Evolutionary conservation across 805 yeast species (phyloP), one percentile per base, ranked within the genome.

Genomic region (Suhomyces emberorum): DNA sequence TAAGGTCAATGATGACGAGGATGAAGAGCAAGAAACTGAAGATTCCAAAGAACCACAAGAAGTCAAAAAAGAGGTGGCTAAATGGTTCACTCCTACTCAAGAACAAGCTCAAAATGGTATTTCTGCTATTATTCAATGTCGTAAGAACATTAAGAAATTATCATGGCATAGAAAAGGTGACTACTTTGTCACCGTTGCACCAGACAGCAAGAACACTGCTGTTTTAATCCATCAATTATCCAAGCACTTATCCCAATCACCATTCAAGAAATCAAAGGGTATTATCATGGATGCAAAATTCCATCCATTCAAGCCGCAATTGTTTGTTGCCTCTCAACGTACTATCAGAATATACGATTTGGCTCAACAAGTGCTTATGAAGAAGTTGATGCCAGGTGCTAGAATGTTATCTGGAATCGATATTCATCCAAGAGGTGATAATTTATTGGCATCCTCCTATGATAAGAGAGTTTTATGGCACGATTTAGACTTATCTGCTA

Each of bases 81-180:
- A 81, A 57, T 91, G 98, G 97, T 70, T 77, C 44, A 82, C 86
- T 44, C 96, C 98, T 29, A 69, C 69, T 38, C 61, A 75, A 32
- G 77, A 76, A 42, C 81, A 80, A 48, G 68, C 72, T 23, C 59
- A 57, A 23, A 67, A 75, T 35, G 95, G 95, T 37, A 79, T 88
- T 25, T 76, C 83, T 12, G 81, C 86, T 2, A 78, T 85, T 14
- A 74, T 93, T 32, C 76, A 83, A 35, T 69, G 75, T 39, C 75
- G 79, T 43, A 74, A 72, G 52, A 74, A 85, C 0, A 77, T 91
- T 43, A 88, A 87, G 63, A 82, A 80, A 54, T 48, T 93, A 15
- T 77, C 95, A 47, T 93, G 98, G 98, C 98, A 93, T 62, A 76
- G 96, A 60, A 84, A 85, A 55, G 98, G 98, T 52, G 98, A 93